Percentiles rank a stretch among this genome's conserved stretches.
Conservation (phyloP, 2,329 filamentous ascomycete genomes). For the Penicillium sp. region DNA sequence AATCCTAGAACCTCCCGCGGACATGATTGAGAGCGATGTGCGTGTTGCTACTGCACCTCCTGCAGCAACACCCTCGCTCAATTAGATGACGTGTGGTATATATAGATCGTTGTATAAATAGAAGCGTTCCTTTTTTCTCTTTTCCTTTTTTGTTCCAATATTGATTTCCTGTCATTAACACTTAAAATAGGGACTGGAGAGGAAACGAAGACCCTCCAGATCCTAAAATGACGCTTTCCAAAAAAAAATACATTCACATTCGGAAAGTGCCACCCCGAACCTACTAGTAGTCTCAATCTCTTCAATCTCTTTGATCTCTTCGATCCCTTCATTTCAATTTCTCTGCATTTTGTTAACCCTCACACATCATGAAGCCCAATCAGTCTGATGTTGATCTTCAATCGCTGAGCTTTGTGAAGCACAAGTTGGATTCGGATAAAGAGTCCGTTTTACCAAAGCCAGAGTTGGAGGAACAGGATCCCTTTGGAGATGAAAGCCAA, state of each 20-base stretch:
- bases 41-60: slow-evolving; percentile 41
- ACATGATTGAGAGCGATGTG: slow-evolving; percentile 50
- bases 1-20: slow-evolving; percentile 43
- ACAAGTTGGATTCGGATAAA: neutral
- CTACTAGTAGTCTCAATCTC: neutral
- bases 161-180: neutral
- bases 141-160: neutral
- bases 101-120: slow-evolving; percentile 32
- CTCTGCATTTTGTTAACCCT: neutral
- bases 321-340: neutral
- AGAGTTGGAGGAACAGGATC: slow-evolving; percentile 11
- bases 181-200: neutral
- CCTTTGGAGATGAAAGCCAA: slow-evolving; percentile 27
- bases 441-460: neutral
- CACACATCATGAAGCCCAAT: neutral
- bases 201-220: no score
- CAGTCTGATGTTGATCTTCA: neutral
- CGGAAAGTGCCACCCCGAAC: neutral
- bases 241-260: neutral
- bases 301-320: neutral
- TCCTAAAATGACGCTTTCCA: neutral
- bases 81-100: slow-evolving; percentile 38
- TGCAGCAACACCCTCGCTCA: slow-evolving; percentile 47
- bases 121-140: slow-evolving; percentile 16
- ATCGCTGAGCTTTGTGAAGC: neutral